Conservation (phyloP, 495 filamentous ascomycete genomes). For the Evansstolkia leycettana region DNA sequence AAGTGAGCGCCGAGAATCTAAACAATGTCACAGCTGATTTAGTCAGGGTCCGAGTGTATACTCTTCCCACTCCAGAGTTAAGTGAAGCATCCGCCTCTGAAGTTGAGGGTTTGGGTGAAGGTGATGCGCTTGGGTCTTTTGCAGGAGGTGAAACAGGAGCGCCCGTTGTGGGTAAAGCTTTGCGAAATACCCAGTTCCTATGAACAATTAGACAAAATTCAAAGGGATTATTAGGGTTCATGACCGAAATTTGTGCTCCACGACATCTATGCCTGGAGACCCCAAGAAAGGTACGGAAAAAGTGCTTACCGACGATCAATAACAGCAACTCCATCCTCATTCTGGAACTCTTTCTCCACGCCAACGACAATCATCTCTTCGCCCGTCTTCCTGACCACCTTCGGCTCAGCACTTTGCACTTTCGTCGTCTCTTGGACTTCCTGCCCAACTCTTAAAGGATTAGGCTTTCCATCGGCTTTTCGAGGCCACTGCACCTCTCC, state of each 20-base stretch:
- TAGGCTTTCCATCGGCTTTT: slow-evolving; percentile 16
- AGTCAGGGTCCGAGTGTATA: slow-evolving; percentile 28
- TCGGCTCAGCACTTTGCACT: slow-evolving; percentile 37
- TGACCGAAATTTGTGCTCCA: too few relatives aligned
- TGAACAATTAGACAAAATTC: too few relatives aligned
- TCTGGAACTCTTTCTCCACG: slow-evolving; percentile 47
- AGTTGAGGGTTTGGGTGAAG: slow-evolving; percentile 11
- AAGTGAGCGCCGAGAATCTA: slow-evolving; percentile 61
- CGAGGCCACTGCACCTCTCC: slow-evolving; percentile 45
- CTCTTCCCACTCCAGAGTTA: slow-evolving; percentile 4
- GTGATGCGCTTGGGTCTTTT: slow-evolving; percentile 2
- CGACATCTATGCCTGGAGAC: too few relatives aligned
- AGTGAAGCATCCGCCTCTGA: neutral
- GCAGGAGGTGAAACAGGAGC: slow-evolving; percentile 5
- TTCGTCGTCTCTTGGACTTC: slow-evolving; percentile 43
- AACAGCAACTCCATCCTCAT: slow-evolving; percentile 36
- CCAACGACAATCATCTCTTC: slow-evolving; percentile 55
- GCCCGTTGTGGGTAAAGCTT: slow-evolving; percentile 20
- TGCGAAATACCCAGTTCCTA: slow-evolving; percentile 51
- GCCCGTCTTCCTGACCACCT: slow-evolving; percentile 38
- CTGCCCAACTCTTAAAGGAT: slow-evolving; percentile 39
- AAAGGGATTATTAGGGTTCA: too few relatives aligned
- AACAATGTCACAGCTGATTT: slow-evolving; percentile 50
- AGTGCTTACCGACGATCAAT: slow-evolving; percentile 39
- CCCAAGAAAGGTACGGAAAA: too few relatives aligned